Percentiles rank a stretch among this genome's conserved stretches.
phyloP scores from a whole-genome alignment of 2,329 filamentous ascomycete species.

The Blumeriella jaapii region DNA sequence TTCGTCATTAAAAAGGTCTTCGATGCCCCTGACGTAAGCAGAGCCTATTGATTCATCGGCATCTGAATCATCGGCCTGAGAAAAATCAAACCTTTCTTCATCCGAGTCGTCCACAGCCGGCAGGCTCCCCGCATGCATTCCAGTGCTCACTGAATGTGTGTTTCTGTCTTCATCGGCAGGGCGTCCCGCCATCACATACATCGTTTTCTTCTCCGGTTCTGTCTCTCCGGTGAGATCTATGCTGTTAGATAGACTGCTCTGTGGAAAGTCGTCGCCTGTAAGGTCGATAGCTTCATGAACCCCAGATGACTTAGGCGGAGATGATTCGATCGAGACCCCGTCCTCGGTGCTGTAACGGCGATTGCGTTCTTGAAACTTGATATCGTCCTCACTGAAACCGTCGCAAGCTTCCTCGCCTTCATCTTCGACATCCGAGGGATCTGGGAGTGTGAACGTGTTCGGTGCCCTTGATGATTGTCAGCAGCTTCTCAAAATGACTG shows the following conservation, averaged over 20 bases:
- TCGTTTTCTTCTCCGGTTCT: slow-evolving; percentile 3
- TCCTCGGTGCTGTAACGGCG: slow-evolving; percentile 19
- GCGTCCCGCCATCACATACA: slow-evolving; percentile 7
- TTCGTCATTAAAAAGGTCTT: neutral
- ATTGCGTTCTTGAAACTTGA: neutral
- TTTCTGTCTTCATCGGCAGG: slow-evolving; percentile 7
- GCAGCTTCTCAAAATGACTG: neutral
- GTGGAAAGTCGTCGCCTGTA: slow-evolving; percentile 23
- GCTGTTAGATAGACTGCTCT: slow-evolving; percentile 3
- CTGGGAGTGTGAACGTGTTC: slow-evolving; percentile 20
- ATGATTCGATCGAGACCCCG: slow-evolving; percentile 19
- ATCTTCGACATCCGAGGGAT: slow-evolving; percentile 24
- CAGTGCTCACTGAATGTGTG: slow-evolving; percentile 5
- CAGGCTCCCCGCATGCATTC: slow-evolving; percentile 6
- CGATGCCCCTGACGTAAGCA: neutral
- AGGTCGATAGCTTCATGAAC: slow-evolving; percentile 21
- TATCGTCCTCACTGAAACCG: slow-evolving; percentile 20
- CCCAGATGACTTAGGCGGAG: slow-evolving; percentile 13
- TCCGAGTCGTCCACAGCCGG: slow-evolving; percentile 12
- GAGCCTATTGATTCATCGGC: no score
- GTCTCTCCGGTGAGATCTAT: slow-evolving; percentile 14
- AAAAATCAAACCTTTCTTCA: slow-evolving; percentile 5
- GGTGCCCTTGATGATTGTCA: slow-evolving; percentile 9
- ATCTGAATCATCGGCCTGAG: slow-evolving; percentile 9
- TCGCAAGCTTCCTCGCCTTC: slow-evolving; percentile 18